phyloP scores from a whole-genome alignment of 257 asterid genomes.

The Leonotis leonurus region DNA sequence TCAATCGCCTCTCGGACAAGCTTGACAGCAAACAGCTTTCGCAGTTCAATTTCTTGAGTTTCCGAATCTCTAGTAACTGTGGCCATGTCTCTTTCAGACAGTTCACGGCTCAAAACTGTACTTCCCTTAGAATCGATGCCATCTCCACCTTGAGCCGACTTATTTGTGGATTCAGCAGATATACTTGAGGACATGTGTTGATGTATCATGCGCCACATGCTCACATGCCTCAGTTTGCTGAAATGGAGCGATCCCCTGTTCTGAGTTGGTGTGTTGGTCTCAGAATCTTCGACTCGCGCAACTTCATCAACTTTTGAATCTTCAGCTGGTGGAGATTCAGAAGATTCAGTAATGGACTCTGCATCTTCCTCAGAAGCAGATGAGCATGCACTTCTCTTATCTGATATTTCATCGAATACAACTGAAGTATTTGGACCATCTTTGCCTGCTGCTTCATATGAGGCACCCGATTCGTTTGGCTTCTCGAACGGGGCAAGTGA shows the following conservation, averaged over 20 bases:
- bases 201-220: slow-evolving; percentile 56
- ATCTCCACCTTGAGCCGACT: slow-evolving; percentile 1
- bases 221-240: slow-evolving; percentile 39
- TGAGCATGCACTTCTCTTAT: slow-evolving; percentile 14
- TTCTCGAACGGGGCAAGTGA: slow-evolving; percentile 1
- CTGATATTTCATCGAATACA: slow-evolving; percentile 18
- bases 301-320: slow-evolving; percentile 22
- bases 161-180: slow-evolving; percentile 12
- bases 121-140: no score
- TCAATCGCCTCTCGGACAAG: slow-evolving; percentile 92
- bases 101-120: slow-evolving; percentile 7
- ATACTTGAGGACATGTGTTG: slow-evolving; percentile 37
- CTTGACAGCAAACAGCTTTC: slow-evolving; percentile 70
- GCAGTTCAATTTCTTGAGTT: slow-evolving; percentile 52
- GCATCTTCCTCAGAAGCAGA: slow-evolving; percentile 29
- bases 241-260: slow-evolving; percentile 20
- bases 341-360: background rate
- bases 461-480: slow-evolving; percentile 13
- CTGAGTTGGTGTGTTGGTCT: no score
- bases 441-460: no score
- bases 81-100: slow-evolving; percentile 22
- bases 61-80: slow-evolving; percentile 27
- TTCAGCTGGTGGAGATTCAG: slow-evolving; percentile 16
- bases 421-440: no score
- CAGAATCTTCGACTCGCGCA: slow-evolving; percentile 6